A percentile compares a stretch with the other conserved stretches of the same genome.
Conservation (phyloP, 257 asterid species). For the Solanum dulcamara region DNA sequence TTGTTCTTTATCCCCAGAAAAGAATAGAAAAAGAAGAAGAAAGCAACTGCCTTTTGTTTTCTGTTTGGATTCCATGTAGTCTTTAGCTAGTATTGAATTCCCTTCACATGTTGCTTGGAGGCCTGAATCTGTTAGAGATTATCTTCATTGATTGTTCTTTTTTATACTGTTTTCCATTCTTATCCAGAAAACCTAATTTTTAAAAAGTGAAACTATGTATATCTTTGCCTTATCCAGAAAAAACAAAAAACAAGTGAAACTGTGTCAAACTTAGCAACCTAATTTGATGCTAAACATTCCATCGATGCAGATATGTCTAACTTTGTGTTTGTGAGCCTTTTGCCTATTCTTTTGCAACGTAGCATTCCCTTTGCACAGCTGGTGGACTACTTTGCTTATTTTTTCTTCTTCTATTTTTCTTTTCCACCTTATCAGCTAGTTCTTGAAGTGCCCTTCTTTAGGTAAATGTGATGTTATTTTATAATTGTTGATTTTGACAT, state of each 20-base stretch:
- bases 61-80: not conserved
- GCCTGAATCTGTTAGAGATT: not conserved
- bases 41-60: not conserved
- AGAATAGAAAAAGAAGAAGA: not conserved
- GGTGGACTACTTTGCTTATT: not conserved
- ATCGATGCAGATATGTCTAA: not conserved
- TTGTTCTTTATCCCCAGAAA: not conserved
- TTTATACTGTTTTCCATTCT: not conserved
- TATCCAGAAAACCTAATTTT: not conserved
- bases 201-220: not conserved
- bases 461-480: not conserved
- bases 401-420: not conserved
- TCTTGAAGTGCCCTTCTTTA: not conserved
- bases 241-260: not conserved
- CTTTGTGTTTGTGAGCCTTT: not conserved
- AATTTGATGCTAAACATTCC: not conserved
- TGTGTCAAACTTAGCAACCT: not conserved
- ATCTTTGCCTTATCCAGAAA: not conserved
- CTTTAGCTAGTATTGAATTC: not conserved
- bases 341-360: not conserved
- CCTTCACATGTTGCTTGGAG: not conserved
- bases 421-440: not conserved
- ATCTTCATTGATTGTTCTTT: not conserved
- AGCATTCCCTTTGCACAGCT: not conserved
- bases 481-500: not conserved